Conservation (phyloP, 1,284 basidiomycete genomes). For the Prillingera fragicola region DNA sequence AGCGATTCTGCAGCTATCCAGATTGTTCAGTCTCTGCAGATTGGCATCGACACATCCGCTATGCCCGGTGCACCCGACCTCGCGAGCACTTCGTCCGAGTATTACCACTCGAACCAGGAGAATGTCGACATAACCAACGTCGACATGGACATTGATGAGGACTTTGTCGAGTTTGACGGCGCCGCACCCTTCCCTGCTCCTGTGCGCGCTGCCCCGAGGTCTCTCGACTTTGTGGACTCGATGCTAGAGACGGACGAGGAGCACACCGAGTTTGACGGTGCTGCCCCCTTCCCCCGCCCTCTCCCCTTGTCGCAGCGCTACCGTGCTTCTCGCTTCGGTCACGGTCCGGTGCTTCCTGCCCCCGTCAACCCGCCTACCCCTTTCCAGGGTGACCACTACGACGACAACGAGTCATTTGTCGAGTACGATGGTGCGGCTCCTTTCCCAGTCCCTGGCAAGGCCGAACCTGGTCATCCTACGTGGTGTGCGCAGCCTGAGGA, state of each 20-base stretch:
- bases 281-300: background rate
- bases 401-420: background rate
- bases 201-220: background rate
- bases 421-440: background rate
- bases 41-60: too few species aligned
- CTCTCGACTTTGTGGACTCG: background rate
- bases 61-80: too few species aligned
- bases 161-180: conserved; percentile 11
- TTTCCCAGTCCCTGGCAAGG: background rate
- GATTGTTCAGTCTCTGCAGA: too few species aligned
- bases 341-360: too few species aligned
- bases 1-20: too few species aligned
- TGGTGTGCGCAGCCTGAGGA: too few species aligned
- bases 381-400: background rate
- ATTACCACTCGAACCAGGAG: too few species aligned
- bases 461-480: too few species aligned
- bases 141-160: conserved; percentile 4
- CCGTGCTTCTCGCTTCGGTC: too few species aligned
- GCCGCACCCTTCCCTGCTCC: conserved; percentile 7
- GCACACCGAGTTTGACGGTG: background rate
- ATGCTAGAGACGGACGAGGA: background rate
- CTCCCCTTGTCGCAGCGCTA: background rate
- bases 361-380: too few species aligned
- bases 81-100: too few species aligned
- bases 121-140: too few species aligned